A percentile compares a stretch with the other conserved stretches of the same genome.
These are phyloP conservation scores for Flagelloscypha sp. DNA, from an alignment of 768 basidiomycete species.

Conservation along the genomic window DNA sequence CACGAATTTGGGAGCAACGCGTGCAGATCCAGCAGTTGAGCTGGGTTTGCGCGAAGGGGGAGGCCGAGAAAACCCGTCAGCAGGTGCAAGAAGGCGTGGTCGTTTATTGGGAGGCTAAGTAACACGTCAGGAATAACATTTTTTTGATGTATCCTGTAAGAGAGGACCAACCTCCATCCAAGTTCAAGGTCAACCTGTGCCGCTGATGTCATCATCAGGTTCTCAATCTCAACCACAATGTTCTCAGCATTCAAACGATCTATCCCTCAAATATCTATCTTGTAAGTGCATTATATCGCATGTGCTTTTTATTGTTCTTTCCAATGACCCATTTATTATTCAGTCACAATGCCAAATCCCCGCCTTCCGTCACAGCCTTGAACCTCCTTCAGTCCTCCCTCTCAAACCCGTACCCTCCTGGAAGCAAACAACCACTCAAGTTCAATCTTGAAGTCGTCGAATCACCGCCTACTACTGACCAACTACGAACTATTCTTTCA, in stretches of 20 bases:
- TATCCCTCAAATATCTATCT: conserved; percentile 55
- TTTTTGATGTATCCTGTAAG: too few species aligned
- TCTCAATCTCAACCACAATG: conserved; percentile 18
- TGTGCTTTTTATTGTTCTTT: neutral
- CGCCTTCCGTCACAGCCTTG: conserved; percentile 56
- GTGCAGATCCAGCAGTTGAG: too few species aligned
- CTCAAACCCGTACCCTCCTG: conserved; percentile 53
- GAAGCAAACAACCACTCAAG: conserved; percentile 41
- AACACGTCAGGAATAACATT: too few species aligned
- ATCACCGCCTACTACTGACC: conserved; percentile 56
- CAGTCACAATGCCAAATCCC: conserved; percentile 61
- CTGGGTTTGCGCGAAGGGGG: too few species aligned
- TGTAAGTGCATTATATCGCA: conserved; percentile 31
- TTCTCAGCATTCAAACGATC: conserved; percentile 30
- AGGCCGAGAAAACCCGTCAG: too few species aligned
- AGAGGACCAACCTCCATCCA: too few species aligned
- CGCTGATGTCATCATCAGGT: too few species aligned
- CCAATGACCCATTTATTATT: conserved; percentile 5
- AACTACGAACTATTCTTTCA: conserved; percentile 56
- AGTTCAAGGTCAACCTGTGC: too few species aligned
- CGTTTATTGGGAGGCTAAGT: too few species aligned
- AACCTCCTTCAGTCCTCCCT: conserved; percentile 50
- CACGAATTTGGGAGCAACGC: too few species aligned
- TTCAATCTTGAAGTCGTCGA: conserved; percentile 72
- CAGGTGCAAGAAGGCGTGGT: too few species aligned